These are phyloP conservation scores for Cercospora zeina DNA, from an alignment of 2,329 filamentous ascomycete species.

Conservation along the genomic window DNA sequence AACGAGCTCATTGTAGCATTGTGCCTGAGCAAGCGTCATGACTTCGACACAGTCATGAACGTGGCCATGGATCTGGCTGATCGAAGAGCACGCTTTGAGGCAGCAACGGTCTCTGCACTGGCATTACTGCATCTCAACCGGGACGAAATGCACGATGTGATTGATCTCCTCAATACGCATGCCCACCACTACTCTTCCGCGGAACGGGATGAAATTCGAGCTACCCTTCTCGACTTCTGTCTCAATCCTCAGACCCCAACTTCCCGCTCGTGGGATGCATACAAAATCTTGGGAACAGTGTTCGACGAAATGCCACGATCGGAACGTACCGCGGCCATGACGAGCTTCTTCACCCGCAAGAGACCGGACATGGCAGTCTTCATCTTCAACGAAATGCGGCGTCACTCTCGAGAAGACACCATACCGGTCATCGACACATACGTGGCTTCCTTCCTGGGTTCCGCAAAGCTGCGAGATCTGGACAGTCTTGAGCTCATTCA, in stretches of 20 bases:
- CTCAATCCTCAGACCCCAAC: constrained; percentile 63
- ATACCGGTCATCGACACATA: constrained; percentile 76
- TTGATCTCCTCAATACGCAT: constrained; percentile 77
- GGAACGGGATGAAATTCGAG: constrained; percentile 67
- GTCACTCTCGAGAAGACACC: constrained; percentile 62
- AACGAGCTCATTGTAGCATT: constrained; percentile 73
- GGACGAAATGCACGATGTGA: constrained; percentile 75
- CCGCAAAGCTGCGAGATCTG: constrained; percentile 46
- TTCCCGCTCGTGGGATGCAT: constrained; percentile 63
- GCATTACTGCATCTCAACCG: constrained; percentile 71
- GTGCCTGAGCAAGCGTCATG: constrained; percentile 59
- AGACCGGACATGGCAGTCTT: constrained; percentile 82
- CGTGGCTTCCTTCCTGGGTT: constrained; percentile 71
- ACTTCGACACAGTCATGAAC: constrained; percentile 70
- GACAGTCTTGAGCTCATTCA: constrained; percentile 74
- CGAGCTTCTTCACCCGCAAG: constrained; percentile 74
- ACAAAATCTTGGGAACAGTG: constrained; percentile 58
- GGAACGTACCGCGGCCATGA: constrained; percentile 72
- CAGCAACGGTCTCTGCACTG: constrained; percentile 72
- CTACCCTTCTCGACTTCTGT: constrained; percentile 68
- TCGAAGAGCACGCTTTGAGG: constrained; percentile 66
- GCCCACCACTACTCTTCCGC: constrained; percentile 67
- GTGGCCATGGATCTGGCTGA: constrained; percentile 73
- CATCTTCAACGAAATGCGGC: constrained; percentile 93
- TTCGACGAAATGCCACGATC: constrained; percentile 65